Base-by-base conservation (phyloP, 495 filamentous ascomycete species). In the Neurospora cerealis region DNA sequence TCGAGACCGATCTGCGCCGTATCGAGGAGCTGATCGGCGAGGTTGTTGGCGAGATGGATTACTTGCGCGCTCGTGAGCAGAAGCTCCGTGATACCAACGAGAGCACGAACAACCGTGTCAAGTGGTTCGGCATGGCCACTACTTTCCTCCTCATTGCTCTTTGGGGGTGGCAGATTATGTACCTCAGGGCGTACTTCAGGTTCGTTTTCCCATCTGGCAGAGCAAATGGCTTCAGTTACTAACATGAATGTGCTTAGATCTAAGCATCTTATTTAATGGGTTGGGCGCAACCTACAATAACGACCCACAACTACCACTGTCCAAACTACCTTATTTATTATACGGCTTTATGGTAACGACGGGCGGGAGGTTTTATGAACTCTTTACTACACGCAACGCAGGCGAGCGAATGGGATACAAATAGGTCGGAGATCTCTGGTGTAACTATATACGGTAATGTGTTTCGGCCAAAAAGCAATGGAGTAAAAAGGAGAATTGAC, bases 71-170 rank as follows among this genome's bases (percentile, higher is more conserved):
- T 9, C 88, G 96, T 77, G 96, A 99, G 87, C 95, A 97, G 88
- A 96, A 93, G 83, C 90, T 99, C 72, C 88, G 96, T 78, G 96
- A 99, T 86, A 99, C 96, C 77, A 99, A 99, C 83, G 96, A 99
- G 89, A 98, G 95, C 86, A 99, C 96, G 72, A 99, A 99, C 85
- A 95, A 94, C 83, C 89, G 96, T 72, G 96, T 99, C 72, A 99
- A 98, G 85, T 98, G 93, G 93, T 99, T 99, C 82, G 95, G 94
- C 2, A 92, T 98, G 82, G 90, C 91, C 46, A 98, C 96, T 32
- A 99, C 98, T 87, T 93, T 93, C 54, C 93, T 98, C 87, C 86
- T 99, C 75, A 88, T 98, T 73, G 92, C 88, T 34, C 86, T 99
- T 75, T 97, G 96, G 77, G 94, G 87, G 54, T 99, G 96, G 96